Base-by-base conservation (phyloP, 2,329 filamentous ascomycete species). In the Beauveria medogensis region DNA sequence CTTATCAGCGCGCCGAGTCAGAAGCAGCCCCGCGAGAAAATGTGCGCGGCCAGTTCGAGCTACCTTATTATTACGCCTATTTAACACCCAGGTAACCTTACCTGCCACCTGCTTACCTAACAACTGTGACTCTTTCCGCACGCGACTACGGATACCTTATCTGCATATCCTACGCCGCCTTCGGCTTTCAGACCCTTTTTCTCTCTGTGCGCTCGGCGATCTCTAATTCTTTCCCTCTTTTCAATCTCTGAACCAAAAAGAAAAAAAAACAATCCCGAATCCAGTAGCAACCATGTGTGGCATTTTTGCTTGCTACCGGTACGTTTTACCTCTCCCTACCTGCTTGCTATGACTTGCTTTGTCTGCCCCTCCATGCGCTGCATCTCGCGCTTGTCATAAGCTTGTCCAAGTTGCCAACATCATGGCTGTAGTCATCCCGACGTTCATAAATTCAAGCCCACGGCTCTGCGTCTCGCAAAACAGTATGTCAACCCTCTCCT, bases 221-320 rank as follows among this genome's bases (percentile, higher is more conserved):
- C 48, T 43, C 24, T 24, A 7, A 22, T 24, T 10, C 24, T 48
- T 24, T 28, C 60, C 63, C 64, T 67, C 16, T 26, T 40, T 22
- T 57, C 18, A 56, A 60, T 41, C 41, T n/a, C 20, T 43, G 30
- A 41, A 16, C 55, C 28, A 28, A 28, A 48, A 8, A 28, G 28
- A 8, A 1, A 40, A 10, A 43, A 43, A 43, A 43, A 47, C n/a
- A 9, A 22, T 6, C 2, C 5, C 14, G 5, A 37, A 20, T 20
- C 40, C 3, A 28, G 22, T 71, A 69, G 74, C 72, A 81, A 89
- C 75, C 70, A 96, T 96, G 92, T 96, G 92, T 88, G 92, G 92
- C 77, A 96, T 97, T 73, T 97, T 97, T 77, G 92, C 91, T 70
- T 97, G 92, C 79, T 91, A 97, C 78, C 82, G 84, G 92, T 96